These are phyloP conservation scores for Candida koratica DNA, from an alignment of 805 yeast species.

Conservation along the genomic window DNA sequence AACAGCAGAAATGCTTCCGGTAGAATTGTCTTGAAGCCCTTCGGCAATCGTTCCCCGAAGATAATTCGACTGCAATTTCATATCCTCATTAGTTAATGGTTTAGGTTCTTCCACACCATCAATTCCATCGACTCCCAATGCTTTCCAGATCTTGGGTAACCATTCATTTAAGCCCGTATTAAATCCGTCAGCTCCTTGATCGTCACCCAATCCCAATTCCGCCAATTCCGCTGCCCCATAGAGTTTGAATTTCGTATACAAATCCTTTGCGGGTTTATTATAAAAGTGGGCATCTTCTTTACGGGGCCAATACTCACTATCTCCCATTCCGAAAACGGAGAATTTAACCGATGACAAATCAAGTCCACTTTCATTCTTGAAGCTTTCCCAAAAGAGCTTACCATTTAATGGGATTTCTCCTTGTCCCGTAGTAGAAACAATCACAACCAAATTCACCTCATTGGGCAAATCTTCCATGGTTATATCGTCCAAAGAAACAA, in stretches of 20 bases:
- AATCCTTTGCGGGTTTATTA: conserved; percentile 83
- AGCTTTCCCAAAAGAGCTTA: conserved; percentile 68
- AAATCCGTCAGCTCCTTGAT: conserved; percentile 95
- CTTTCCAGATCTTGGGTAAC: conserved; percentile 83
- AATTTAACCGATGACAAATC: conserved; percentile 58
- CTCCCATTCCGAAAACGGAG: conserved; percentile 76
- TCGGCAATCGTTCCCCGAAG: conserved; percentile 91
- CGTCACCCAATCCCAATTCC: conserved; percentile 88
- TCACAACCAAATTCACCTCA: conserved; percentile 65
- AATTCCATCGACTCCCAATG: conserved; percentile 78
- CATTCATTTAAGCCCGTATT: conserved; percentile 86
- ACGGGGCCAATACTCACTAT: conserved; percentile 92
- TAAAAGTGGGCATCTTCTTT: conserved; percentile 91
- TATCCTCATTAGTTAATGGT: conserved; percentile 89
- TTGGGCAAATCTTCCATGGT: conserved; percentile 68
- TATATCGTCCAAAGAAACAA: conserved; percentile 66
- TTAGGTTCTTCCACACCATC: conserved; percentile 89
- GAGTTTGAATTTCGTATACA: conserved; percentile 57
- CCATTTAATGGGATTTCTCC: conserved; percentile 87
- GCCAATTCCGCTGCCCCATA: conserved; percentile 72
- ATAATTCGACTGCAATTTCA: conserved; percentile 81
- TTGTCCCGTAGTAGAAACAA: conserved; percentile 78
- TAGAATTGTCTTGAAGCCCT: conserved; percentile 73
- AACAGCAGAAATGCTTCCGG: conserved; percentile 86
- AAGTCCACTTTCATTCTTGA: conserved; percentile 56